Conservation (phyloP, 768 basidiomycete genomes). For the Hypsizygus marmoreus region DNA sequence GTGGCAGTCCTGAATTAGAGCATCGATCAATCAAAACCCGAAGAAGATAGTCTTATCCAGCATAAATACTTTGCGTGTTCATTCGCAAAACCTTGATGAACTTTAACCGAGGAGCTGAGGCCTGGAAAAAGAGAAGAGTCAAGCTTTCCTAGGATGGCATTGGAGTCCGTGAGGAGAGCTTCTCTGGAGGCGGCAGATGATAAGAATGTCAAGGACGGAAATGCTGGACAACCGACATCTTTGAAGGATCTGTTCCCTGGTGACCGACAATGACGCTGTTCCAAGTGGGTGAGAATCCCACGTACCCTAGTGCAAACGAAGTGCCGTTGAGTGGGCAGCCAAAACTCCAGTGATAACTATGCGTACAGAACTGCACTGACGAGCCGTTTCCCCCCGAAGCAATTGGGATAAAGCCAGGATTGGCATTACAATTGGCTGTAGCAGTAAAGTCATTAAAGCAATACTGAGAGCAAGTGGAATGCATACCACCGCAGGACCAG, state of each 20-base stretch:
- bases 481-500: slow-evolving; percentile 57
- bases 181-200: slow-evolving; percentile 23
- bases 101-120: slow-evolving; percentile 38
- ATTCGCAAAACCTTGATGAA: slow-evolving; percentile 46
- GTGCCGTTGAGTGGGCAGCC: not conserved
- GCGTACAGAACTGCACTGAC: slow-evolving; percentile 43
- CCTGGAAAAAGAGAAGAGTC: slow-evolving; percentile 49
- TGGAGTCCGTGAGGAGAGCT: slow-evolving; percentile 39
- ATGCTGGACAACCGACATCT: slow-evolving; percentile 31
- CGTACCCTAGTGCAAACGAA: slow-evolving; percentile 15
- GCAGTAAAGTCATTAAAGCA: not conserved
- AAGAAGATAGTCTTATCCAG: not conserved
- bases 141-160: slow-evolving; percentile 32
- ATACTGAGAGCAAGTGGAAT: not conserved
- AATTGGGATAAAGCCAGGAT: slow-evolving; percentile 41
- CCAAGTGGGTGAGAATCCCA: slow-evolving; percentile 32
- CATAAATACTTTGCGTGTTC: slow-evolving; percentile 40
- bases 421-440: slow-evolving; percentile 43
- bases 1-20: slow-evolving; percentile 37
- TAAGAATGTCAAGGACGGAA: not conserved
- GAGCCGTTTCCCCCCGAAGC: slow-evolving; percentile 48
- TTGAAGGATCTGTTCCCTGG: slow-evolving; percentile 40
- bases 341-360: too few relatives aligned
- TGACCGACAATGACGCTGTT: slow-evolving; percentile 42
- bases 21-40: not conserved